A percentile compares a stretch with the other conserved stretches of the same genome.
Evolutionary conservation across 2,329 filamentous ascomycete genomes (phyloP).

Genomic region (Colletotrichum eleusines): DNA sequence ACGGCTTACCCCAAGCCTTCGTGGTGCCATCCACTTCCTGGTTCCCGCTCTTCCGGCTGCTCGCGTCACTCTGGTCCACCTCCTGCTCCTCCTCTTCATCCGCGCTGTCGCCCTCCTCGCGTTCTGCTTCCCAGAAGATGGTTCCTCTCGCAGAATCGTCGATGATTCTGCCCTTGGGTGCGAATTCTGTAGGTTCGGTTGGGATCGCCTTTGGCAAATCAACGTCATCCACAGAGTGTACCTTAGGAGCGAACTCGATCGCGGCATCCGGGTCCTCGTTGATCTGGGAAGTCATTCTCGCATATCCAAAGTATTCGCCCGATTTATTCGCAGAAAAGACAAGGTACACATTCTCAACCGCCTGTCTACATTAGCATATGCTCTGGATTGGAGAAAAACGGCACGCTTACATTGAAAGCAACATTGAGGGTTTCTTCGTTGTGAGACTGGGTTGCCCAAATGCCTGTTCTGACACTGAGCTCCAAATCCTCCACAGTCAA

Average conservation of each 20-base stretch:
- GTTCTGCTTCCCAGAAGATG: slow-evolving; percentile 93
- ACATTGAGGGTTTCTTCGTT: slow-evolving; percentile 88
- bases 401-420: slow-evolving; percentile 77
- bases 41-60: slow-evolving; percentile 50
- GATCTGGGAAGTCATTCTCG: slow-evolving; percentile 88
- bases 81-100: slow-evolving; percentile 64
- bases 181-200: slow-evolving; percentile 81
- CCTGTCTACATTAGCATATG: slow-evolving; percentile 59
- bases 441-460: slow-evolving; percentile 95
- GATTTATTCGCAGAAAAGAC: slow-evolving; percentile 98
- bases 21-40: slow-evolving; percentile 59
- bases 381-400: background rate
- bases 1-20: slow-evolving; percentile 90
- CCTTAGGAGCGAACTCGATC: slow-evolving; percentile 76
- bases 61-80: slow-evolving; percentile 52
- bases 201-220: slow-evolving; percentile 84
- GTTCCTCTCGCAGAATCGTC: slow-evolving; percentile 94
- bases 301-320: slow-evolving; percentile 96
- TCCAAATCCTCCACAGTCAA: slow-evolving; percentile 92
- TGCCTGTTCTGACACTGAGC: slow-evolving; percentile 84
- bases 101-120: slow-evolving; percentile 62
- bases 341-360: slow-evolving; percentile 85
- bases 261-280: slow-evolving; percentile 79
- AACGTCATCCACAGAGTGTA: slow-evolving; percentile 67
- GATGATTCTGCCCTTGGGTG: slow-evolving; percentile 87